These are phyloP conservation scores for Xanthoconium separans DNA, from an alignment of 1,284 basidiomycete genomes.

Conservation along the genomic window DNA sequence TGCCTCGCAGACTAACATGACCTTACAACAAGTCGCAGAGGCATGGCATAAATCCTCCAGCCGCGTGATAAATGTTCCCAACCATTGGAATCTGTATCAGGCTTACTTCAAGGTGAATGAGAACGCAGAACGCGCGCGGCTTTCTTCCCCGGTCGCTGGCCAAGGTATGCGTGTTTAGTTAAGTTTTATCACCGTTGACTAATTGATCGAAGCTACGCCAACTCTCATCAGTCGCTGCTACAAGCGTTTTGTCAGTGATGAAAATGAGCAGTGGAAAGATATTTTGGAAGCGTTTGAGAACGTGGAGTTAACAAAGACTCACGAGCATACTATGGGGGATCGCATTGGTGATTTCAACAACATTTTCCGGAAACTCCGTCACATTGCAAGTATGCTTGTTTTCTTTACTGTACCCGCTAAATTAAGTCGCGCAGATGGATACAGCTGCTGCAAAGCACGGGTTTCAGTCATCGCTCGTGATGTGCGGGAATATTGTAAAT, in stretches of 20 bases:
- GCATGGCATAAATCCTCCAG: background rate
- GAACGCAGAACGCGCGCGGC: background rate
- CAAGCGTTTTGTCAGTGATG: background rate
- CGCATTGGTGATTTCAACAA: background rate
- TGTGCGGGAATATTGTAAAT: background rate
- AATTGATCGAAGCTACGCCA: background rate
- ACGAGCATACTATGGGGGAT: background rate
- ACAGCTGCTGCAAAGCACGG: background rate
- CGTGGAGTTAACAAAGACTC: background rate
- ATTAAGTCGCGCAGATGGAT: background rate
- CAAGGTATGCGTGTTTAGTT: background rate
- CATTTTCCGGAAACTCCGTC: background rate
- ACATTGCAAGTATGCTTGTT: background rate
- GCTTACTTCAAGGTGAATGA: background rate
- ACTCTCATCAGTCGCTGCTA: background rate
- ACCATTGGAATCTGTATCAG: background rate
- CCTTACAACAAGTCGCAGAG: background rate
- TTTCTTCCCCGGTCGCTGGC: background rate
- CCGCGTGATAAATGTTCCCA: background rate
- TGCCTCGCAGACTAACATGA: background rate
- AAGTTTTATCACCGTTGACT: too few relatives aligned
- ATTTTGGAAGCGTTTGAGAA: background rate
- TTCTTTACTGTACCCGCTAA: too few relatives aligned
- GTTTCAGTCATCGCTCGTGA: background rate
- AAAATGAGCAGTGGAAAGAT: background rate